Evolutionary conservation across 1,139 yeast species (phyloP), one percentile per base, ranked within the genome.

Genomic region (Yamadazyma diospyri): DNA sequence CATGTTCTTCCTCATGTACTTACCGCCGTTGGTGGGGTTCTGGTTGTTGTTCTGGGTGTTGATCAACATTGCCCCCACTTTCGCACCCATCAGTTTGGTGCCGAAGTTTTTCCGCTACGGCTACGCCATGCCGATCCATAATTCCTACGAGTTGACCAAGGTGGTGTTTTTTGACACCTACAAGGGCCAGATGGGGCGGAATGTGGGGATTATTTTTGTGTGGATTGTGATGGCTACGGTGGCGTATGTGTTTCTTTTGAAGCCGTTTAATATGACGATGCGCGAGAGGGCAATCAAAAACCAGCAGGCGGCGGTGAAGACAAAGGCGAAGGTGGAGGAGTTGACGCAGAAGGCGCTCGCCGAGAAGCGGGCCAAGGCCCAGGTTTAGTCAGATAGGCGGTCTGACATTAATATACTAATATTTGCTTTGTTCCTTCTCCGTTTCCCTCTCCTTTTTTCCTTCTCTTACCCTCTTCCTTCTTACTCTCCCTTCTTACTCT

Each of bases 41-140:
- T 64, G 70, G 70, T 45, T 64, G 42, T 51, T 64, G 33, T 61
- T 62, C 35, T 63, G 69, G 69, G 69, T 64, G 27, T 53, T 64
- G 35, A 30, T 50, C 26, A 64, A 64, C 41, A 63, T 64, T 34
- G 46, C 69, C 2, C 61, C 69, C 8, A 61, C 69, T 1, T 64
- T 61, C 39, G 45, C 64, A 6, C 69, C 69, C 5, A 45, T 64
- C 27, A 67, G 61, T 0, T 51, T 64, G 29, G 43, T 50, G 19
- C 59, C 69, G 5, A 35, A 53, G 28, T 59, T 64, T 32, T 64
- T 42, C 46, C 45, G 69, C 27, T 64, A 54, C 39, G 68, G 69
- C 9, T 64, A 63, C 35, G 70, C 55, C 5, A 50, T 61, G 49
- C 71, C 71, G 12, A 52, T 60, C 30, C 67, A 64, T 33, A 61